Evolutionary conservation across 2,329 filamentous ascomycete species (phyloP), one percentile per base, ranked within the genome.

Genomic region (Helotiales sp.): DNA sequence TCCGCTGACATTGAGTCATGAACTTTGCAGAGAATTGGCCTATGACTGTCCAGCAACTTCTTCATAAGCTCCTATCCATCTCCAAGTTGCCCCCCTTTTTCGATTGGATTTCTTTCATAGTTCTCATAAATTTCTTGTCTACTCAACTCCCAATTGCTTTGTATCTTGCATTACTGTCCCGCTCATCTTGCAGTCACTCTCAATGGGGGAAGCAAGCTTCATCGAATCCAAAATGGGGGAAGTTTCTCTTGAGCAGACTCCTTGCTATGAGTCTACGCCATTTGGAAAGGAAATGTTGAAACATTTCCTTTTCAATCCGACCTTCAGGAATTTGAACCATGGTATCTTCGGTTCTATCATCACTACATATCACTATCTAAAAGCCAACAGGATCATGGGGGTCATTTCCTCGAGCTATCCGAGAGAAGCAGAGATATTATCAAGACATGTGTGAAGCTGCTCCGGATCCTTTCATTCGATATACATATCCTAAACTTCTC

Each of bases 401-500:
- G 31, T 86, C 87, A 1, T 86, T 87, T 66, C 92, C 93, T 3
- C 76, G 74, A 9, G 70, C 74, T 19, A 79, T 97, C 58, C 82
- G 80, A 15, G 73, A 80, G 13, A 79, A 79, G 50, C 79, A 88
- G 19, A 84, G 81, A 15, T 68, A 77, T n/a, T 89, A 87, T 67
- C 87, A 93, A 69, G 82, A 87, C 60, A 74, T 77, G 3, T 76
- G 79, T 33, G 92, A 96, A 75, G 76, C 81, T 1, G 78, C 77
- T 0, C 90, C 92, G 0, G 93, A 97, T 73, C 72, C 75, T 6
- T 96, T 92, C 76, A 86, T 93, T 69, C 85, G 89, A 24, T 89
- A 88, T 70, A 79, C 83, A 2, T 86, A 85, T 62, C 81, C 86
- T 0, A 67, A 74, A 3, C 76, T 86, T 9, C 79, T 96, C 0